Evolutionary conservation across 805 yeast species (phyloP), one percentile per base, ranked within the genome.

Genomic region (Spathaspora girioi): DNA sequence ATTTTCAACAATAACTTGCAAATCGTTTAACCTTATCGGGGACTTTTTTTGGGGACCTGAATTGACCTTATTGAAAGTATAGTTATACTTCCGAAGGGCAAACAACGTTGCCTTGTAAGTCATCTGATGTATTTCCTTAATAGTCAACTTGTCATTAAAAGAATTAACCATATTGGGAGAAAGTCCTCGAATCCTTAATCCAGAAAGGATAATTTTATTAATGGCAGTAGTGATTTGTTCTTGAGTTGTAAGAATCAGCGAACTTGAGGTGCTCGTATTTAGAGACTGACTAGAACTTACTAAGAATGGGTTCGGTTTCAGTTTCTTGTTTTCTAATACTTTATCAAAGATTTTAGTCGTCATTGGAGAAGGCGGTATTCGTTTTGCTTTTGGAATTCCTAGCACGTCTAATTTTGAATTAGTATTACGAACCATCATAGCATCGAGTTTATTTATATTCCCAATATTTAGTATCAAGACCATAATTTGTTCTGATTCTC

Each of bases 51-150:
- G 35, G 26, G 26, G 26, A 23, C 26, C 26, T 3, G 35, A 14
- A 14, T 15, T n/a, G 5, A 35, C 5, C 2, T 45, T 38, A 38
- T 63, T 59, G 51, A 68, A 69, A 29, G 54, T 59, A 58, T 68
- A 68, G 48, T 63, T 64, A 53, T 60, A 64, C 55, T 75, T 75
- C 44, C 78, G 56, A 17, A 73, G 57, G 2, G 78, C 68, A 59
- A 75, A 75, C 23, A 65, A 50, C 2, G 78, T 62, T 1, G 75
- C 62, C 49, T 70, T 67, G 50, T 59, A 63, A 0, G 78, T 71
- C 76, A 72, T 72, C 44, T 68, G 73, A 57, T 71, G 72, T 8
- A 72, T 65, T 51, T 74, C 78, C 46, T 70, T 69, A 17, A 71
- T 64, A 32, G 70, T 65, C 15, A 73, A 50, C 47, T 64, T 68